Conservation (phyloP, 495 filamentous ascomycete genomes). For the Parathielavia appendiculata region DNA sequence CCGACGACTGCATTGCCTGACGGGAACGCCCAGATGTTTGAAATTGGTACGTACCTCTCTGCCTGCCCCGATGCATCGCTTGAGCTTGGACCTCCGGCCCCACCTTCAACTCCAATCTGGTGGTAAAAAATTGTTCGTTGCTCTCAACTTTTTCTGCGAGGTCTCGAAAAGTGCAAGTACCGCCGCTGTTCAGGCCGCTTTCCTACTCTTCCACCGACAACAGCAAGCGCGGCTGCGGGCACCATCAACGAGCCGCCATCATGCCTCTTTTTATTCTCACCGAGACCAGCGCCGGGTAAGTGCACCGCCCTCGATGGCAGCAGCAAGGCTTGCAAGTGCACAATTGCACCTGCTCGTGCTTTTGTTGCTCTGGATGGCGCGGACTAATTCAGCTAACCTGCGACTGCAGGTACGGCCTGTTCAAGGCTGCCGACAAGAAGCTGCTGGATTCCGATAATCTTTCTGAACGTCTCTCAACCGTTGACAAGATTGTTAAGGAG, state of each 20-base stretch:
- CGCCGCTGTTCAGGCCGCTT: conserved; percentile 30
- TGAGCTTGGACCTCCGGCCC: conserved; percentile 27
- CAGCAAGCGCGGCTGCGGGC: conserved; percentile 27
- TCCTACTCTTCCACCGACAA: conserved; percentile 25
- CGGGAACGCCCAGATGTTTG: neutral
- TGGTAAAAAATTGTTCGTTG: conserved; percentile 33
- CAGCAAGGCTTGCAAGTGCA: neutral
- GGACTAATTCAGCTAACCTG: conserved; percentile 10
- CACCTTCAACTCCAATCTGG: conserved; percentile 28
- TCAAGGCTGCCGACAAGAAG: conserved; percentile 98
- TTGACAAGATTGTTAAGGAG: conserved; percentile 83
- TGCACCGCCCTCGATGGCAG: conserved; percentile 23
- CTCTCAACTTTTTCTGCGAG: conserved; percentile 31
- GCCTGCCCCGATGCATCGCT: neutral
- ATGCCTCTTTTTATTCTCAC: conserved; percentile 81
- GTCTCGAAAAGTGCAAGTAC: conserved; percentile 27
- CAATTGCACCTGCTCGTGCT: neutral
- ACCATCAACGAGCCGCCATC: conserved; percentile 18
- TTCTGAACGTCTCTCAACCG: conserved; percentile 63
- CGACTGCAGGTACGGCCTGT: conserved; percentile 68
- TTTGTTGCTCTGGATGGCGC: neutral
- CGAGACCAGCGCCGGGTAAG: conserved; percentile 84
- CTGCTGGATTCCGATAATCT: conserved; percentile 81
- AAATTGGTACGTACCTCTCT: conserved; percentile 9
- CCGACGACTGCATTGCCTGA: neutral